Evolutionary conservation across 2,329 filamentous ascomycete genomes (phyloP).

Genomic region (Emericellopsis cladophorae): DNA sequence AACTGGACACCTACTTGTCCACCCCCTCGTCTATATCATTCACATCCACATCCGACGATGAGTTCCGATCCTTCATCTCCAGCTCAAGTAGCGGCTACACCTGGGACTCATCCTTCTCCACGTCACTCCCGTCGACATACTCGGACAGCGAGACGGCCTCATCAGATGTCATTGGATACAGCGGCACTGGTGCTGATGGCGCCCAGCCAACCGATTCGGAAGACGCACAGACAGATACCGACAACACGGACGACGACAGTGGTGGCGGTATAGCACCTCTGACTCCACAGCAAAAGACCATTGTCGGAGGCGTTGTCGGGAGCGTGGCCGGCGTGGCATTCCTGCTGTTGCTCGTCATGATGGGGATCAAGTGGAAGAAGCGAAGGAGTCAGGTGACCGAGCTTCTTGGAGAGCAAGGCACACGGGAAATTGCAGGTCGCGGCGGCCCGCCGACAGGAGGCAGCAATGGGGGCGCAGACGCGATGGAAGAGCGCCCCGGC

Average conservation of each 20-base stretch:
- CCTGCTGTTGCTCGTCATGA: constrained; percentile 38
- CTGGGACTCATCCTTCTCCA: too few relatives aligned
- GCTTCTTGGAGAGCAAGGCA: not conserved
- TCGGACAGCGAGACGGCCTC: too few relatives aligned
- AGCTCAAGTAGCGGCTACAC: too few relatives aligned
- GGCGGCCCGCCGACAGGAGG: not conserved
- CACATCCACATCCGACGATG: not conserved
- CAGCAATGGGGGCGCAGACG: constrained; percentile 8
- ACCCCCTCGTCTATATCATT: not conserved
- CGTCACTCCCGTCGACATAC: too few relatives aligned
- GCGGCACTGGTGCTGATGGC: too few relatives aligned
- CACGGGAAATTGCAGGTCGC: not conserved
- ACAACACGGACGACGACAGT: constrained; percentile 4
- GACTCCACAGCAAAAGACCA: constrained; percentile 19
- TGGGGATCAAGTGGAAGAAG: constrained; percentile 44
- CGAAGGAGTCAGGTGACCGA: constrained; percentile 19
- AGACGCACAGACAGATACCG: constrained; percentile 2
- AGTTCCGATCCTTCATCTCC: not conserved
- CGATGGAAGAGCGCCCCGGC: constrained; percentile 31
- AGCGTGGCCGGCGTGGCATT: constrained; percentile 46
- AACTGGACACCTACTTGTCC: not conserved
- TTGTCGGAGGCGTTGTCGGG: constrained; percentile 45
- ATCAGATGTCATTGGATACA: too few relatives aligned
- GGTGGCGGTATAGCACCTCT: constrained; percentile 10
- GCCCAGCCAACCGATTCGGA: not conserved